Percentiles rank a stretch among this genome's conserved stretches.
phyloP scores from a whole-genome alignment of 2,329 filamentous ascomycete genomes.

The Fusarium devonianum region DNA sequence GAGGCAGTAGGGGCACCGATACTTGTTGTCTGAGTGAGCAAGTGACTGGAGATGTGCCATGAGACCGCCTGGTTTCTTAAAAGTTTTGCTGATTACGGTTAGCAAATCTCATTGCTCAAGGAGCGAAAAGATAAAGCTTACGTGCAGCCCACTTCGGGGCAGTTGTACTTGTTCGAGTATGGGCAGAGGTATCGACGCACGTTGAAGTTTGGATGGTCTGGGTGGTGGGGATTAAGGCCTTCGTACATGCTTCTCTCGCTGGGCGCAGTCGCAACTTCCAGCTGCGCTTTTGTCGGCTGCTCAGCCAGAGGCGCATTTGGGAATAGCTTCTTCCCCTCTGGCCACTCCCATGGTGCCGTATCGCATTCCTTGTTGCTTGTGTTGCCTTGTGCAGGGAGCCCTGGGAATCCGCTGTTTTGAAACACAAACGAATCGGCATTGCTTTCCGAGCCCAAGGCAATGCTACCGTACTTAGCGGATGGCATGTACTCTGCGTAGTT shows the following conservation, averaged over 20 bases:
- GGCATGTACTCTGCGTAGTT: conserved; percentile 43
- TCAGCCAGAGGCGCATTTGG: conserved; percentile 32
- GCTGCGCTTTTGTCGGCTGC: conserved; percentile 31
- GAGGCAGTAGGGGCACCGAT: conserved; percentile 55
- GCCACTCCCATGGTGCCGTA: conserved; percentile 3
- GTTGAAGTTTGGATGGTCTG: conserved; percentile 56
- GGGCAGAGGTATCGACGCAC: conserved; percentile 55
- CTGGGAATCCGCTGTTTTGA: conserved; percentile 28
- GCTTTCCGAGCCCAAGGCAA: neutral
- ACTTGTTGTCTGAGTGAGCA: conserved; percentile 47
- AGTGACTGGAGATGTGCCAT: conserved; percentile 54
- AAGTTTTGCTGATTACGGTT: conserved; percentile 49
- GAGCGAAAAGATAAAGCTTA: conserved; percentile 46
- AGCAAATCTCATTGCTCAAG: no score
- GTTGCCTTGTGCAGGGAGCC: conserved; percentile 5
- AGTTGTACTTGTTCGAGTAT: conserved; percentile 56
- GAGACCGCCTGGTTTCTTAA: conserved; percentile 45
- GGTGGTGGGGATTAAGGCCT: conserved; percentile 50
- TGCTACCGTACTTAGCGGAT: neutral
- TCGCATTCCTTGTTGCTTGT: conserved; percentile 30
- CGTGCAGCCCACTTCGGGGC: conserved; percentile 61
- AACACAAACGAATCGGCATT: conserved; percentile 11
- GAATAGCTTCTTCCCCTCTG: conserved; percentile 32
- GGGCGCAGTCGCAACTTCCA: conserved; percentile 18
- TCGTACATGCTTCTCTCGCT: conserved; percentile 17